Evolutionary conservation across 2,329 filamentous ascomycete genomes (phyloP), one percentile per base, ranked within the genome.

Genomic region (Leptographium wingfieldii): DNA sequence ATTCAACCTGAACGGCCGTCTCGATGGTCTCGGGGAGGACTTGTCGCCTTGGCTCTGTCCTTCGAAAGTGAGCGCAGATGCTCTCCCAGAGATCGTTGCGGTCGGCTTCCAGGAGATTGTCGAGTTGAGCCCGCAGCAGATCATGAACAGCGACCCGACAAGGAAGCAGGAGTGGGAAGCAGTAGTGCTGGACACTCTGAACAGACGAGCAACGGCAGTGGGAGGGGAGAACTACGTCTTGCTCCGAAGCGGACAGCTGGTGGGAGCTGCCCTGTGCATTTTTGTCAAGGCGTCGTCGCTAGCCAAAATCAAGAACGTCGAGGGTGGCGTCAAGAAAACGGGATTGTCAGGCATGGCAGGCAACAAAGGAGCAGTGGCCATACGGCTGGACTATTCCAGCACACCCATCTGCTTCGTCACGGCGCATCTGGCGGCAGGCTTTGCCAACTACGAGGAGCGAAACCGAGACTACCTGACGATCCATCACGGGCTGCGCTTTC

Each of bases 101-200:
- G 86, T 96, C 19, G 94, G 90, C 0, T 97, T 99, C 67, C 94
- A 99, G 69, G 94, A 99, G 72, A 97, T 99, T 63, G 94, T 99
- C n/a, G 90, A 96, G 69, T 77, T 99, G 55, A 96, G 90, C 67
- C 94, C 95, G 19, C 92, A 97, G 70, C 94, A 99, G 69, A 97
- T 99, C 68, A 96, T 99, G 91, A 96, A 95, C 65, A 97, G 92
- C 62, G 92, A 99, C 69, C 94, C 94, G 1, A 84, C 85, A 3
- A 82, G 89, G 59, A 89, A 92, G 65, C 85, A 90, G 64, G 76
- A 86, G 25, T 99, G 94, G 94, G 94, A 99, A 70, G 75, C 80
- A 58, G 86, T 88, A 4, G 91, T 97, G 29, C 86, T 86, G 65
- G 78, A 77, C 54, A 90, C 86, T 16, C 73, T 99, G 48, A 96